phyloP scores from a whole-genome alignment of 2,329 filamentous ascomycete genomes.

The Sporothrix schenckii region DNA sequence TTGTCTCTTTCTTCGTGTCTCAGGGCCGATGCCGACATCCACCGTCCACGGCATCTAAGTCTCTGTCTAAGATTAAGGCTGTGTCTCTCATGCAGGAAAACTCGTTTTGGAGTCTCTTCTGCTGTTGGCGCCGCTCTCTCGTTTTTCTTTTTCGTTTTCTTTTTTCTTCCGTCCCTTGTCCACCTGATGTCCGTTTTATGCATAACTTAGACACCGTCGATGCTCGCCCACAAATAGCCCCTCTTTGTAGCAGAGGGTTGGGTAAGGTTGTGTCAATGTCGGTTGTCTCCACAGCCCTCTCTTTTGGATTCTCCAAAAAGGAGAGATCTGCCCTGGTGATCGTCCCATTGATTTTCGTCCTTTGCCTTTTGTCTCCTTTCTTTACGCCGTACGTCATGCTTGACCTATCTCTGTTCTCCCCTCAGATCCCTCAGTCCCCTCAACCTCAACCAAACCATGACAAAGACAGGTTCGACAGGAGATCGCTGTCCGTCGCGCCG shows the following conservation, averaged over 20 bases:
- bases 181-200: background rate
- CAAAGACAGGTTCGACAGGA: slow-evolving; percentile 13
- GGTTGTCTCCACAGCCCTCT: too few relatives aligned
- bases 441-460: background rate
- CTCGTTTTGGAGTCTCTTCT: background rate
- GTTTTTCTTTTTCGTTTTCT: background rate
- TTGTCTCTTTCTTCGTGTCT: slow-evolving; percentile 18
- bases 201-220: background rate
- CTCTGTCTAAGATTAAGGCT: slow-evolving; percentile 19
- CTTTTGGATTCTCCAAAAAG: background rate
- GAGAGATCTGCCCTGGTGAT: background rate
- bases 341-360: background rate
- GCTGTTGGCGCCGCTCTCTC: background rate
- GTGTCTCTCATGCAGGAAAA: slow-evolving; percentile 12
- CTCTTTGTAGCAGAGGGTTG: background rate
- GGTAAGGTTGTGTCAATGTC: background rate
- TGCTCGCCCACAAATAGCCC: background rate
- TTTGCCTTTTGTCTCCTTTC: background rate
- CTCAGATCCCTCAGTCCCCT: background rate
- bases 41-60: background rate
- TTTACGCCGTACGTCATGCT: background rate
- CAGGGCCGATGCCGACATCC: slow-evolving; percentile 4
- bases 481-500: background rate
- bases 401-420: background rate
- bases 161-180: background rate